Evolutionary conservation across 257 asterid genomes (phyloP), one percentile per base, ranked within the genome.

Genomic region (Primulina tabacum): DNA sequence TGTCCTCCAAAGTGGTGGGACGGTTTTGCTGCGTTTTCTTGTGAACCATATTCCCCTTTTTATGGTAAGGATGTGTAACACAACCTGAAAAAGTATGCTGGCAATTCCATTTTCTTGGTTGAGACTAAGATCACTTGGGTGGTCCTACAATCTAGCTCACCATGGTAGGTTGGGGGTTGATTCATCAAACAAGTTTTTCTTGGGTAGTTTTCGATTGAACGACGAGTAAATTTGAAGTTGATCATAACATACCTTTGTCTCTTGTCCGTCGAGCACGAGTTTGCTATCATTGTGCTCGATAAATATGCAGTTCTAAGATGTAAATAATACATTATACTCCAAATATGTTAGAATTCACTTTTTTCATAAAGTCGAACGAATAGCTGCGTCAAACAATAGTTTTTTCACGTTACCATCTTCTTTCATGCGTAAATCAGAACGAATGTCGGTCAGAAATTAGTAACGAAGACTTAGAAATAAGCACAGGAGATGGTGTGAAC

Each of bases 121-220:
- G 74, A 68, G 73, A 79, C 67, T 52, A 64, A 58, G 79, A 24
- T 24, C 26, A 69, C 71, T 43, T 33, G n/a, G 61, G 38, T 61
- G 62, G 26, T 24, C 76, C 77, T 65, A 76, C 60, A 3, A 43
- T 77, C 76, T 26, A 28, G 40, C 58, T 69, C 70, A 30, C 5
- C 6, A 24, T 73, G 43, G 60, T 30, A n/a, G 37, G 35, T 73
- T 17, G 71, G 38, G n/a, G 40, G 38, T 38, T 38, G 10, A 37
- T 18, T 59, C 57, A 17, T 47, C 9, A 53, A 73, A 58, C 75
- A 59, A 12, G 65, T 64, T 65, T 64, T 55, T 50, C 57, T 17
- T 16, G 57, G 3, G 57, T 50, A 16, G 57, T 50, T 17, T 16
- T 50, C 3, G 7, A 17, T 17, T 20, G 8, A 4, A 50, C 21